Evolutionary conservation across 2,329 filamentous ascomycete genomes (phyloP).

Genomic region (Tolypocladium album): DNA sequence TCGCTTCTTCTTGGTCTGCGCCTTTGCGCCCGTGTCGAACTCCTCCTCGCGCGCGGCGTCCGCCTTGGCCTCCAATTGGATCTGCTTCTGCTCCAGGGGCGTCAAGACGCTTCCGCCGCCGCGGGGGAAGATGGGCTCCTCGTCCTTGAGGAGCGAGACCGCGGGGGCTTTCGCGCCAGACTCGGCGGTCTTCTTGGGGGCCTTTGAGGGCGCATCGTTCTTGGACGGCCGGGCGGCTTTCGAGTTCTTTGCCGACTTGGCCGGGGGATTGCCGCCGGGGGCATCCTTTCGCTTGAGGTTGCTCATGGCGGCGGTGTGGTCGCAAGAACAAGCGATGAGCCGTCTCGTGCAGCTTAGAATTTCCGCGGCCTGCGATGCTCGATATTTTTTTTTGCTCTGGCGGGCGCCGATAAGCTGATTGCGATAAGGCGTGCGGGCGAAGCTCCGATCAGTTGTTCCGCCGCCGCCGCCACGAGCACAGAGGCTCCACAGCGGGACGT

Average conservation of each 20-base stretch:
- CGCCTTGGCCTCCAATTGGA: slow-evolving; percentile 82
- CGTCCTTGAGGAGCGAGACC: slow-evolving; percentile 51
- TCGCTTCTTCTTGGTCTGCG: slow-evolving; percentile 42
- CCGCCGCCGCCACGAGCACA: neutral
- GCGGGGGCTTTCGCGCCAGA: slow-evolving; percentile 18
- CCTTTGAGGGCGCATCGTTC: slow-evolving; percentile 20
- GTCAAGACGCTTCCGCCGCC: slow-evolving; percentile 86
- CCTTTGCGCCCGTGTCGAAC: slow-evolving; percentile 37
- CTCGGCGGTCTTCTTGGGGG: slow-evolving; percentile 20
- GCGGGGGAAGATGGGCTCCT: slow-evolving; percentile 85
- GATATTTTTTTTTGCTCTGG: slow-evolving; percentile 21
- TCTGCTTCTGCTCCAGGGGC: slow-evolving; percentile 91
- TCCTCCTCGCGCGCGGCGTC: slow-evolving; percentile 87
- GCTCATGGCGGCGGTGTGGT: slow-evolving; percentile 34
- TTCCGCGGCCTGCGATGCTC: neutral
- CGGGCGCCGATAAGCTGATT: slow-evolving; percentile 18
- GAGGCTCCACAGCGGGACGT: neutral
- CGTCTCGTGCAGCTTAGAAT: neutral
- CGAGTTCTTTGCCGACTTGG: slow-evolving; percentile 36
- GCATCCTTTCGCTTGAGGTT: slow-evolving; percentile 48
- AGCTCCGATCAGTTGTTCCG: neutral
- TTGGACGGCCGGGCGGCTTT: slow-evolving; percentile 38
- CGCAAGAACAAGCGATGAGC: slow-evolving; percentile 1
- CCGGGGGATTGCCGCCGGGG: slow-evolving; percentile 36
- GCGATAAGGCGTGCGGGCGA: slow-evolving; percentile 7